Percentiles rank a stretch among this genome's conserved stretches.
These are phyloP conservation scores for Priceomyces haplophilus DNA, from an alignment of 805 yeast genomes.

Conservation along the genomic window DNA sequence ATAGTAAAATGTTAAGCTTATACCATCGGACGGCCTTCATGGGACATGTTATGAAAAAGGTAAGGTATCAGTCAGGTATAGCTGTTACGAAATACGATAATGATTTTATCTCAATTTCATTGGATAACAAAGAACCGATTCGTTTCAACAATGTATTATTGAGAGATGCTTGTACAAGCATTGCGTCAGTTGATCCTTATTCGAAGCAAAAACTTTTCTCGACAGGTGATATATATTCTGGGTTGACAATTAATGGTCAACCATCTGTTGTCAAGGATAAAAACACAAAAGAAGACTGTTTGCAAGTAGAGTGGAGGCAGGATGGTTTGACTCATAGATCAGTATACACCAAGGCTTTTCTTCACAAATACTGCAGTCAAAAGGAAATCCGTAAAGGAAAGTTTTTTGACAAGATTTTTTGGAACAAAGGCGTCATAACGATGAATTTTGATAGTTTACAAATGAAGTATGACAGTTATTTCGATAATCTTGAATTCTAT, in stretches of 20 bases:
- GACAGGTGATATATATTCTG: constrained; percentile 46
- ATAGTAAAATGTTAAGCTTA: neutral
- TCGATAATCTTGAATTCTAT: constrained; percentile 29
- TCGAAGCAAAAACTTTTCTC: constrained; percentile 64
- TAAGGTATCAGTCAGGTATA: neutral
- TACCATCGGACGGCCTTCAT: neutral
- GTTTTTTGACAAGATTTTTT: constrained; percentile 31
- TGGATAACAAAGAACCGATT: constrained; percentile 22
- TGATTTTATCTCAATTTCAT: constrained; percentile 20
- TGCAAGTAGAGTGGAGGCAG: constrained; percentile 43
- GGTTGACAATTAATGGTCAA: constrained; percentile 33
- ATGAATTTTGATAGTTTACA: constrained; percentile 17
- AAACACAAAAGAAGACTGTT: constrained; percentile 16
- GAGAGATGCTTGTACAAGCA: constrained; percentile 58
- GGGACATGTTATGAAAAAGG: neutral
- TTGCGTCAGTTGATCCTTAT: constrained; percentile 48
- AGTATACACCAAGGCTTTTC: constrained; percentile 44
- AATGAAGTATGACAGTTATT: constrained; percentile 39
- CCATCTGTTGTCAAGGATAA: constrained; percentile 30
- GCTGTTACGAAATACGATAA: constrained; percentile 18
- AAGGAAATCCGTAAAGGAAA: constrained; percentile 33
- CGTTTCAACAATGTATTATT: constrained; percentile 53
- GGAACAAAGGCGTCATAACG: constrained; percentile 36
- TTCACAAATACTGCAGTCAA: constrained; percentile 40
- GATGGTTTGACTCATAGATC: constrained; percentile 24